Base-by-base conservation (phyloP, 192 early-diverging fungal genomes). In the Coemansia sp. region DNA sequence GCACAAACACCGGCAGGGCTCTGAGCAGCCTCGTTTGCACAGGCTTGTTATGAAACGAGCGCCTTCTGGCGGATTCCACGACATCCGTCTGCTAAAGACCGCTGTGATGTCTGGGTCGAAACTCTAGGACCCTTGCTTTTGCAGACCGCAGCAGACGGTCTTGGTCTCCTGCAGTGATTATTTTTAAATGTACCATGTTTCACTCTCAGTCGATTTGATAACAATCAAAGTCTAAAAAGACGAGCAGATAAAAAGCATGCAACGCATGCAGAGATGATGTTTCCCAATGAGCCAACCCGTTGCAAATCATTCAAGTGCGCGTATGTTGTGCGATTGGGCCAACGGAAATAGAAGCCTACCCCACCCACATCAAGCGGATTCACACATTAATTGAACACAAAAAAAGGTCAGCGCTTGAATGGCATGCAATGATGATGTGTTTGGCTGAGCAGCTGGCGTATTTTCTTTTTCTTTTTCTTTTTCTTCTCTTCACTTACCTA, bases 41-140 rank as follows among this genome's bases (percentile, higher is more conserved):
- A 64, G 78, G 8, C 59, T 81, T 22, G 70, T 63, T 17, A 71
- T 81, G 78, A 14, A 8, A 8, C 42, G 40, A 5, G 61, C 72
- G 0, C 32, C 36, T 3, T 32, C 34, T 7, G 75, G 78, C 52
- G 79, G 79, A 7, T 81, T 75, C 48, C 25, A 61, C 18, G 66
- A 45, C 17, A 63, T 60, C 29, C 34, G 51, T 8, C 66, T 75
- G 50, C 16, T 66, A 29, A 49, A 45, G 51, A 69, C 49, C 57
- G 18, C 54, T 5, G 3, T 5, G 42, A 11, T 2, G 12, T 14
- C 42, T 5, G 11, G 2, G 12, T 16, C 28, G 20, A 52, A 52
- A 22, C 51, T 52, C 51, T 30, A 52, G 51, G 6, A 50, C 17
- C 48, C 48, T 10, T 3, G 16, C 28, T 22, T 6, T 52, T 52